phyloP scores from a whole-genome alignment of 1,139 yeast species.

The Arxiozyma telluris region DNA sequence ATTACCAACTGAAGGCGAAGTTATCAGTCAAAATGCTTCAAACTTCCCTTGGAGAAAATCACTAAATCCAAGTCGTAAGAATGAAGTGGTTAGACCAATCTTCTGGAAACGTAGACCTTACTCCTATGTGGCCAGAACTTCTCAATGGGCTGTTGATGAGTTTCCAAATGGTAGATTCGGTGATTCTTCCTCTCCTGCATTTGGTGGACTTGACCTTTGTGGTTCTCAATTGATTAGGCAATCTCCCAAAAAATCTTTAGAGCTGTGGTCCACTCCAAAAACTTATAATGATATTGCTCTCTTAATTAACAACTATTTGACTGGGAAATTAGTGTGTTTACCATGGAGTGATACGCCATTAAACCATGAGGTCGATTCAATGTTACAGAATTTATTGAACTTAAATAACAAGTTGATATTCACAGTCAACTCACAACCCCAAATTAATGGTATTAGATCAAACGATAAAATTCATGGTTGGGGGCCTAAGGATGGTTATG shows the following conservation, averaged over 20 bases:
- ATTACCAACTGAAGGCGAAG: conserved; percentile 31
- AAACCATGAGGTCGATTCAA: conserved; percentile 62
- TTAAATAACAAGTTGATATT: conserved; percentile 61
- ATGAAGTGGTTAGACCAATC: conserved; percentile 85
- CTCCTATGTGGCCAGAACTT: conserved; percentile 81
- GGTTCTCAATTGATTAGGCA: conserved; percentile 74
- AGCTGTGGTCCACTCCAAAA: conserved; percentile 81
- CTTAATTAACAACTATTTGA: conserved; percentile 55
- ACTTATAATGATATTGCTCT: conserved; percentile 48
- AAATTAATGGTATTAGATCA: conserved; percentile 71
- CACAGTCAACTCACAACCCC: conserved; percentile 93
- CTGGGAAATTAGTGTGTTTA: conserved; percentile 61
- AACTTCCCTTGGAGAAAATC: conserved; percentile 84
- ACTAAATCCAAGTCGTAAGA: conserved; percentile 68
- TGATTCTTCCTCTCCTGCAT: conserved; percentile 87
- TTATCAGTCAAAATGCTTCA: conserved; percentile 19
- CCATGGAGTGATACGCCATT: conserved; percentile 96
- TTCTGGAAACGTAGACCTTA: conserved; percentile 94
- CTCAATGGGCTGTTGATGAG: conserved; percentile 74
- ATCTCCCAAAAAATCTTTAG: conserved; percentile 66
- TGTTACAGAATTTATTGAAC: conserved; percentile 49
- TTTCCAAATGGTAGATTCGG: conserved; percentile 96
- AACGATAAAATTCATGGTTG: conserved; percentile 73
- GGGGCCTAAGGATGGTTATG: conserved; percentile 92
- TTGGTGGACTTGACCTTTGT: conserved; percentile 73